Percentiles rank a stretch among this genome's conserved stretches.
Conservation (phyloP, 441 rosid genomes). For the Adansonia madagascariensis region DNA sequence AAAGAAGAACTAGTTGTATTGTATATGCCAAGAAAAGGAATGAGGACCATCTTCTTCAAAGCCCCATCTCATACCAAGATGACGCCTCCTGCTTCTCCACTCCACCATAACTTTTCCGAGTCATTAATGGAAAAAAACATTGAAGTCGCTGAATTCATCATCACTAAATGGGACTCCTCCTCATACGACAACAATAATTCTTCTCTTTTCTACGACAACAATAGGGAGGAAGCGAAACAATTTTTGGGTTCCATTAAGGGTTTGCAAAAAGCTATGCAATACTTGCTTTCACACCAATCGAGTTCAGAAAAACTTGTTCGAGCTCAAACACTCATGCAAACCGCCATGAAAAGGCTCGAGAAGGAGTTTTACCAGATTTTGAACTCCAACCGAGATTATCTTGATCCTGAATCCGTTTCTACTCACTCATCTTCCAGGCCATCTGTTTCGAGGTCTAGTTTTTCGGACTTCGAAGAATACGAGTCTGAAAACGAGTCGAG, state of each 20-base stretch:
- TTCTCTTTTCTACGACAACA: conserved; percentile 47
- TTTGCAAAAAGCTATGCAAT: conserved; percentile 58
- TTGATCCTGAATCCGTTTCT: conserved; percentile 60
- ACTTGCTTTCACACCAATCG: conserved; percentile 35
- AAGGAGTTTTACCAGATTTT: conserved; percentile 64
- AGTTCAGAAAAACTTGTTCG: conserved; percentile 47
- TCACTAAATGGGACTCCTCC: conserved; percentile 46
- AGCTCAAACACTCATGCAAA: conserved; percentile 67
- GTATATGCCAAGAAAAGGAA: conserved; percentile 27
- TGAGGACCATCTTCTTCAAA: conserved; percentile 41
- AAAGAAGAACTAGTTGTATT: not conserved
- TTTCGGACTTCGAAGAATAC: conserved; percentile 47
- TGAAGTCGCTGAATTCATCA: conserved; percentile 37
- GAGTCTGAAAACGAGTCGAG: conserved; percentile 36
- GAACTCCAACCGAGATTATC: conserved; percentile 42
- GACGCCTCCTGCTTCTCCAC: conserved; percentile 42
- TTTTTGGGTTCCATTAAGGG: conserved; percentile 47
- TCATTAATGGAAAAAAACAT: conserved; percentile 50
- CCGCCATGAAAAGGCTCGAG: conserved; percentile 67
- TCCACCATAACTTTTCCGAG: conserved; percentile 34
- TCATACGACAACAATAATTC: not conserved
- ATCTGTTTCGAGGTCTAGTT: conserved; percentile 41
- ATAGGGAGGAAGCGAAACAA: conserved; percentile 51
- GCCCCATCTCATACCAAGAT: conserved; percentile 34
- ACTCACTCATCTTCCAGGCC: conserved; percentile 45